These are phyloP conservation scores for Cucurbita moschata DNA, from an alignment of 306 rosid species.

Conservation along the genomic window DNA sequence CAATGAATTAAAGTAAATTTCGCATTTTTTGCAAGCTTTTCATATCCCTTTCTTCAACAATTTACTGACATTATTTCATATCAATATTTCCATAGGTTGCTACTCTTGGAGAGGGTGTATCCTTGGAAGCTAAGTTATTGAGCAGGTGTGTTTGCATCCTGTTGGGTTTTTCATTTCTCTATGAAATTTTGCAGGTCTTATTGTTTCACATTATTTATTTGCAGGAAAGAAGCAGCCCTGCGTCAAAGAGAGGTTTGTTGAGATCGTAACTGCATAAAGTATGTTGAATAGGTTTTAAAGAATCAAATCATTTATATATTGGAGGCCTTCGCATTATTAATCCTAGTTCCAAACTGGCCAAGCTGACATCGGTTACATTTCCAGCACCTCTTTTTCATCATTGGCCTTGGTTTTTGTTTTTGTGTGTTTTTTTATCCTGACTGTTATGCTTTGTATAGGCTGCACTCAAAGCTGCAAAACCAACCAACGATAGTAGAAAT, in stretches of 20 bases:
- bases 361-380: not conserved
- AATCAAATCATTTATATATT: slow-evolving; percentile 8
- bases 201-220: slow-evolving; percentile 18
- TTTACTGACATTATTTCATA: not conserved
- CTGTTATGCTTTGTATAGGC: slow-evolving; percentile 43
- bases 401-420: not conserved
- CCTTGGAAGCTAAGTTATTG: slow-evolving; percentile 84
- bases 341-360: not conserved
- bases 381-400: not conserved
- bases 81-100: slow-evolving; percentile 50
- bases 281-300: slow-evolving; percentile 15
- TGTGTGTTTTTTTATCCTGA: slow-evolving; percentile 14
- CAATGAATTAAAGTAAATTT: not conserved
- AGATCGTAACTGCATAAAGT: slow-evolving; percentile 10
- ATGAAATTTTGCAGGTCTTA: slow-evolving; percentile 10
- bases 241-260: slow-evolving; percentile 86
- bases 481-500: slow-evolving; percentile 58
- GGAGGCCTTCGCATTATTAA: slow-evolving; percentile 2
- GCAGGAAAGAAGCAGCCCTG: slow-evolving; percentile 92
- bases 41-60: not conserved
- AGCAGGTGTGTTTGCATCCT: slow-evolving; percentile 43
- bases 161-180: slow-evolving; percentile 8
- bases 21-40: not conserved
- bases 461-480: slow-evolving; percentile 88
- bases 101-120: slow-evolving; percentile 87